phyloP scores from a whole-genome alignment of 352 stramenopile species.

The Phytophthora palmivora region DNA sequence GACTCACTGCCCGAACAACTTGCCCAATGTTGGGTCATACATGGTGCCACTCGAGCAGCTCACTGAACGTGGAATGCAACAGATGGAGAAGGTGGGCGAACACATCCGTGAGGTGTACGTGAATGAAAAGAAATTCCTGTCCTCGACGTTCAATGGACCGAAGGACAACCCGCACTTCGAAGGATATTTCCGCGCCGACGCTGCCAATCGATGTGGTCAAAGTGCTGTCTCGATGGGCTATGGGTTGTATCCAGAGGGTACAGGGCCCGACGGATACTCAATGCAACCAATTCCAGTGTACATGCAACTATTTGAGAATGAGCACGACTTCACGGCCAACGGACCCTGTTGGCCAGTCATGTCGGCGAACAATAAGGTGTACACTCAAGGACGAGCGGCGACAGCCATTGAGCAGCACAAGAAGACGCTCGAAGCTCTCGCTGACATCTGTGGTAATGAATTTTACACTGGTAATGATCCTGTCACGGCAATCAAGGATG shows the following conservation, averaged over 20 bases:
- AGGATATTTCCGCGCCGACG: conserved; percentile 75
- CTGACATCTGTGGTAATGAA: conserved; percentile 52
- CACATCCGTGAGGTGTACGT: conserved; percentile 84
- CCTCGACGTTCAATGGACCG: conserved; percentile 68
- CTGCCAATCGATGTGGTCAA: conserved; percentile 72
- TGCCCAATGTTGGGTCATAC: conserved; percentile 63
- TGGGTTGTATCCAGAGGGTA: conserved; percentile 75
- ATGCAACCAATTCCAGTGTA: conserved; percentile 77
- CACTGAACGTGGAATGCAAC: conserved; percentile 75
- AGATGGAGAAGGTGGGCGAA: conserved; percentile 64
- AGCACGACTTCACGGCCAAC: conserved; percentile 82
- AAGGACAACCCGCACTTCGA: conserved; percentile 68
- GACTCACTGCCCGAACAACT: conserved; percentile 70
- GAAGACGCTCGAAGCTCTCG: conserved; percentile 44
- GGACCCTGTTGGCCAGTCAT: conserved; percentile 69
- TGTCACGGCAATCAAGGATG: conserved; percentile 75
- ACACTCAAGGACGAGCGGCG: conserved; percentile 45
- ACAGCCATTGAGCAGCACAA: conserved; percentile 52
- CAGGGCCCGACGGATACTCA: conserved; percentile 57
- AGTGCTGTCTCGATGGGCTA: conserved; percentile 75
- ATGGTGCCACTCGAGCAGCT: conserved; percentile 75
- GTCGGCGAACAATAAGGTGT: conserved; percentile 58
- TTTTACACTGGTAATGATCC: conserved; percentile 57
- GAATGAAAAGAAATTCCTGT: conserved; percentile 64
- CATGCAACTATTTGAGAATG: conserved; percentile 84